Base-by-base conservation (phyloP, 2,329 filamentous ascomycete species). In the Colletotrichum graminicola region DNA sequence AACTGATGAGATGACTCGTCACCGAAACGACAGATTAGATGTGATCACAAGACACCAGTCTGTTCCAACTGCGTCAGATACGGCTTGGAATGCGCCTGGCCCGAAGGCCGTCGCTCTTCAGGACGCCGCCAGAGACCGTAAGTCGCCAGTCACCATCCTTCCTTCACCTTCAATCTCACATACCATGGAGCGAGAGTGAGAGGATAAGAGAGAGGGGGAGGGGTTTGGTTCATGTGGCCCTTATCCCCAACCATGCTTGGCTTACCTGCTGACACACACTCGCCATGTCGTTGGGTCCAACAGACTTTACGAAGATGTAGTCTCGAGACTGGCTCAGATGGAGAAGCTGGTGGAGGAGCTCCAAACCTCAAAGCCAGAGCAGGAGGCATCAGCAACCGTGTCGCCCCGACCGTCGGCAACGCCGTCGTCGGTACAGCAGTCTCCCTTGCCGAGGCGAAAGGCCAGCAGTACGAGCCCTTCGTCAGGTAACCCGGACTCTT, bases 371-470 rank as follows among this genome's bases (percentile, higher is more conserved):
- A 71, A 59, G 26, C 68, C 66, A 14, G 66, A 64, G 11, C 56
- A 39, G 59, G 39, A 7, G 23, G 32, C 8, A 66, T n/a, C 21
- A 2, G 18, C 47, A 34, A 61, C 32, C 34, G 41, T 56, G 21
- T 68, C 59, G 7, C 66, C 66, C 21, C 12, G 49, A 21, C 51
- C 51, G 21, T 45, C 51, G 34, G 39, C 51, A 14, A 57, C 62
- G 11, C 77, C 76, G 18, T 83, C 78, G 39, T 77, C 79, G 16
- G 49, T 49, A 12, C 39, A 54, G 7, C 65, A 62, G 18, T 68
- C 68, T 21, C 68, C 68, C 51, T 29, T 68, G 23, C 59, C 59
- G 21, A 60, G 68, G 39, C 68, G 59, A 10, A 71, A 71, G 32
- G 65, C 68, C 2, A 68, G 65, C 21, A 68, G 65, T 36, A 29